These are phyloP conservation scores for Suillus alpinus DNA, from an alignment of 768 basidiomycete species.

Conservation along the genomic window DNA sequence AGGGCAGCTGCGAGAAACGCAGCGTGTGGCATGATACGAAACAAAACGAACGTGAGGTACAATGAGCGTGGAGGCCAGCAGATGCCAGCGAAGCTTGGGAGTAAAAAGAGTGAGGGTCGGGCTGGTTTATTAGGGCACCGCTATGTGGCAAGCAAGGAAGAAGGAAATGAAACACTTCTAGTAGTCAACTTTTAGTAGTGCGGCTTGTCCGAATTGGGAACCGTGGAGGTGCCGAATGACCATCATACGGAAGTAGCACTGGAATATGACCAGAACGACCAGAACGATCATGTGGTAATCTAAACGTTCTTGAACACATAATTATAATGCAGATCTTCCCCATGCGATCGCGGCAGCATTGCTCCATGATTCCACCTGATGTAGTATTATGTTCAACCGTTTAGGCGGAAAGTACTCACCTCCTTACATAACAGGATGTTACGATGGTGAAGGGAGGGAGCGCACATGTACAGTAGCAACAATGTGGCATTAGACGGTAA, in stretches of 20 bases:
- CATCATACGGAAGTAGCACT: background rate
- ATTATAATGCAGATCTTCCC: background rate
- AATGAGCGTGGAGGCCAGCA: background rate
- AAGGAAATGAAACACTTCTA: background rate
- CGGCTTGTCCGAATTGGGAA: background rate
- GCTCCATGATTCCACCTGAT: background rate
- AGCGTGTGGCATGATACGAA: slow-evolving; percentile 5
- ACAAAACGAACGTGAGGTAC: slow-evolving; percentile 12
- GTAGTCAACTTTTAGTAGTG: background rate
- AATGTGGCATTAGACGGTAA: background rate
- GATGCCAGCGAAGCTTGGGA: background rate
- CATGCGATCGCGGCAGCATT: background rate
- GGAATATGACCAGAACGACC: background rate
- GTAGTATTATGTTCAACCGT: too few relatives aligned
- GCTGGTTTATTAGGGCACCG: background rate
- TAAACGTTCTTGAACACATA: background rate
- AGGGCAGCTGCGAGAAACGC: slow-evolving; percentile 17
- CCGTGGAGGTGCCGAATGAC: background rate
- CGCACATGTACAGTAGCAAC: background rate
- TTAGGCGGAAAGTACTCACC: too few relatives aligned
- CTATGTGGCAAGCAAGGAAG: background rate
- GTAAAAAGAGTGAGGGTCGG: background rate
- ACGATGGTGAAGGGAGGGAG: background rate
- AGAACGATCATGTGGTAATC: slow-evolving; percentile 10
- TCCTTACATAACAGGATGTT: background rate